Conservation (phyloP, 805 yeast species). For the Candida sithepensis region DNA sequence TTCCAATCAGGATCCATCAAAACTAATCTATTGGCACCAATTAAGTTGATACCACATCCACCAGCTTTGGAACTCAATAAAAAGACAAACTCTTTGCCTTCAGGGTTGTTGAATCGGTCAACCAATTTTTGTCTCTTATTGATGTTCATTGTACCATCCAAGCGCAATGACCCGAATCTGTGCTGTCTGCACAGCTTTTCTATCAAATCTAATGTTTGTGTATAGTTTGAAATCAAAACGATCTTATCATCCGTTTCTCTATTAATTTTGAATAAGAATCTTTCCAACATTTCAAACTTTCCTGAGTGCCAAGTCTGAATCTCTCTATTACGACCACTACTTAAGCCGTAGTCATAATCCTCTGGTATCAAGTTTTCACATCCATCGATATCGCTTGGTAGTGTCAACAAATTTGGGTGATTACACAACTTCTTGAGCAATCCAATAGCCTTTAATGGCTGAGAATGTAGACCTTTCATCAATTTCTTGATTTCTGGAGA, state of each 20-base stretch:
- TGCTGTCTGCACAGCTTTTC: conserved; percentile 78
- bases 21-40: conserved; percentile 91
- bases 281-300: conserved; percentile 76
- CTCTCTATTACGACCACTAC: conserved; percentile 58
- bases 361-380: conserved; percentile 64
- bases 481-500: conserved; percentile 73
- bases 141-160: conserved; percentile 91
- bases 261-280: conserved; percentile 75
- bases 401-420: conserved; percentile 81
- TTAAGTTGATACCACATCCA: conserved; percentile 96
- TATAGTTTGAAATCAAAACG: conserved; percentile 90
- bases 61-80: conserved; percentile 94
- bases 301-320: conserved; percentile 83
- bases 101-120: conserved; percentile 87
- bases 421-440: conserved; percentile 85
- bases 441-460: conserved; percentile 88
- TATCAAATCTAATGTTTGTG: conserved; percentile 88
- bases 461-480: conserved; percentile 66
- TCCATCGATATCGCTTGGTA: conserved; percentile 78
- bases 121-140: conserved; percentile 91
- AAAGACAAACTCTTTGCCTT: conserved; percentile 82
- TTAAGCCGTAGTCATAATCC: conserved; percentile 53
- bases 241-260: conserved; percentile 90
- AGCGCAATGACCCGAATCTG: conserved; percentile 71
- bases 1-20: conserved; percentile 95